A percentile compares a stretch with the other conserved stretches of the same genome.
Conservation (phyloP, 805 yeast species). For the Schwanniomyces sp. region DNA sequence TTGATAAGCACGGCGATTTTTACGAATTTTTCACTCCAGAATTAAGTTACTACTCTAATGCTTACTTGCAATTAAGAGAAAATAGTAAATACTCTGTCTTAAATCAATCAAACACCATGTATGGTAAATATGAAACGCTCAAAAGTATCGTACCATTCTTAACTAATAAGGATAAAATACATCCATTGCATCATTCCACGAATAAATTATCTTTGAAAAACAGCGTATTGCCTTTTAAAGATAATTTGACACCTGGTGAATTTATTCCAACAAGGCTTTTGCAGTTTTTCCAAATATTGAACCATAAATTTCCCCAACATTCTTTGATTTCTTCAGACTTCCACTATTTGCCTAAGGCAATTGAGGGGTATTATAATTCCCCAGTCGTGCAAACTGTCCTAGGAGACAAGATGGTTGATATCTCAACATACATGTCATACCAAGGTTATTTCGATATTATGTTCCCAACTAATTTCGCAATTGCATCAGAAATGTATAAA, state of each 20-base stretch:
- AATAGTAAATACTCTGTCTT: constrained; percentile 40
- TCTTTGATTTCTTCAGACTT: constrained; percentile 75
- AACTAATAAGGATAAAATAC: constrained; percentile 36
- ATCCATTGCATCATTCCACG: constrained; percentile 60
- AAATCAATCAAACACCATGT: constrained; percentile 16
- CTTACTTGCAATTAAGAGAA: constrained; percentile 57
- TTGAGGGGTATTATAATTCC: constrained; percentile 57
- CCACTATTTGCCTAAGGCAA: constrained; percentile 43
- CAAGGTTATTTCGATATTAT: constrained; percentile 86
- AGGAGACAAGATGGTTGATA: constrained; percentile 64
- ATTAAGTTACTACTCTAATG: constrained; percentile 54
- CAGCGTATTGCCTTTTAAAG: constrained; percentile 62
- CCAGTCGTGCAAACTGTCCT: constrained; percentile 83
- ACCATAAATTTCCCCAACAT: constrained; percentile 71
- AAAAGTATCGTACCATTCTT: constrained; percentile 29
- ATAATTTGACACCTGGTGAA: constrained; percentile 68
- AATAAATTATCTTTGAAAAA: constrained; percentile 44
- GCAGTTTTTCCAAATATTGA: constrained; percentile 62
- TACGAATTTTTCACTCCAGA: constrained; percentile 68
- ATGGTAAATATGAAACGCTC: constrained; percentile 24
- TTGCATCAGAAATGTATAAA: constrained; percentile 60
- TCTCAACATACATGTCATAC: constrained; percentile 73
- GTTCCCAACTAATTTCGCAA: constrained; percentile 78
- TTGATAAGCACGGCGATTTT: constrained; percentile 73
- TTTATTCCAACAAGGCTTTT: constrained; percentile 77